Percentiles rank a stretch among this genome's conserved stretches.
Evolutionary conservation across 108 stramenopile species (phyloP).

Genomic region (Cylindrotheca fusiformis): DNA sequence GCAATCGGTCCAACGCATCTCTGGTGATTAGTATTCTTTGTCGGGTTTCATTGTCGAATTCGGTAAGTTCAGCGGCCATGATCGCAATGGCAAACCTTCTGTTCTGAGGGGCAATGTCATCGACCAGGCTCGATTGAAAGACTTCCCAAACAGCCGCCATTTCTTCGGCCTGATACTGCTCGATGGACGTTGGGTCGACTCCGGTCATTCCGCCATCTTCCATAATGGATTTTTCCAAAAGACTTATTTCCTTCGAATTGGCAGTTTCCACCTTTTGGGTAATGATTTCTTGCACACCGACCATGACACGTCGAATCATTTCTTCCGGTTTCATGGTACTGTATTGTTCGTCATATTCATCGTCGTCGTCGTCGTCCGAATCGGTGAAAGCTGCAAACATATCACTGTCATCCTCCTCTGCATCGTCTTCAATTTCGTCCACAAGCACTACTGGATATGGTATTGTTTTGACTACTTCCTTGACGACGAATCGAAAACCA

Average conservation of each 20-base stretch:
- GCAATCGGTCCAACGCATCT: slow-evolving; percentile 56
- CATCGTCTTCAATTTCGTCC: slow-evolving; percentile 70
- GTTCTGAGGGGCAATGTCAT: slow-evolving; percentile 50
- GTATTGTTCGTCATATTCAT: slow-evolving; percentile 57
- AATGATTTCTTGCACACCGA: slow-evolving; percentile 24
- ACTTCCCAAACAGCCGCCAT: slow-evolving; percentile 61
- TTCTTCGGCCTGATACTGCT: slow-evolving; percentile 59
- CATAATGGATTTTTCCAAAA: slow-evolving; percentile 72
- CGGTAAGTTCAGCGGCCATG: slow-evolving; percentile 75
- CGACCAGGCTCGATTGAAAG: slow-evolving; percentile 54
- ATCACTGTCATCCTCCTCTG: slow-evolving; percentile 38
- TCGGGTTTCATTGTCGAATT: slow-evolving; percentile 47
- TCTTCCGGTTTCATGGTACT: slow-evolving; percentile 32
- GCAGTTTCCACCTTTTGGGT: slow-evolving; percentile 46
- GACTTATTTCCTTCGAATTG: slow-evolving; percentile 40
- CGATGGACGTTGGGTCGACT: slow-evolving; percentile 24
- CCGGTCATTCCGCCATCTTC: slow-evolving; percentile 22
- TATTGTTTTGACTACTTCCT: slow-evolving; percentile 59
- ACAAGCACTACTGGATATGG: slow-evolving; percentile 79
- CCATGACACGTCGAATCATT: slow-evolving; percentile 44
- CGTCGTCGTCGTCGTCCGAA: slow-evolving; percentile 41
- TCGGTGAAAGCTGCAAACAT: slow-evolving; percentile 14
- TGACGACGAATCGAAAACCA: slow-evolving; percentile 71
- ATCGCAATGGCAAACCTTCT: slow-evolving; percentile 58
- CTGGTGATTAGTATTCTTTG: slow-evolving; percentile 45